Evolutionary conservation across 176 grass and related monocot species (phyloP), one percentile per base, ranked within the genome.

Genomic region (Juncus effusus): DNA sequence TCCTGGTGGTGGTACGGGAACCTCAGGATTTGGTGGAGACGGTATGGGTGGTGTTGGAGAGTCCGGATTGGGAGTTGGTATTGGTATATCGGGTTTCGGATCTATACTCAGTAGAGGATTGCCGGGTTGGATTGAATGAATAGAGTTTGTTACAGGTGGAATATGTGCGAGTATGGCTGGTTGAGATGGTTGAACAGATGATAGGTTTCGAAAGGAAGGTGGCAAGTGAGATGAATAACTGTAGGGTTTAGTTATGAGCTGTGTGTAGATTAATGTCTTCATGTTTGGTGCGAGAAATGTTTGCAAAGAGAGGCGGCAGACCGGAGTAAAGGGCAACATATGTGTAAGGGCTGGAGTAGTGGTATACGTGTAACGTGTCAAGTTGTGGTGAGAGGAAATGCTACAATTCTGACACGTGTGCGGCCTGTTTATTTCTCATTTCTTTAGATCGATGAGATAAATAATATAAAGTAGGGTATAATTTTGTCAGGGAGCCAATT

Each of bases 31-130:
- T 1, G 65, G 60, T 3, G 81, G 84, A 37, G 86, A 82, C 10
- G 86, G 90, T 50, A 95, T 67, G 11, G 83, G 69, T 4, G 80
- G 71, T 5, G 70, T 42, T 5, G 90, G 91, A 13, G 55, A 57
- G 70, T 95, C 83, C 3, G 86, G 91, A 0, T 68, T 56, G 0
- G 83, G 83, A 7, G 0, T 58, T 10, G 85, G 84, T 6, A 41
- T 13, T 4, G 81, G 87, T 49, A 40, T 51, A 0, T 58, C 57
- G 0, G 80, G 85, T 56, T 54, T 66, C 12, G 52, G 16, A 6
- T 79, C 51, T 72, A 87, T 81, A 60, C 86, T 78, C 12, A 86
- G 86, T 9, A 77, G 83, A 53, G 36, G 38, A 59, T 90, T 81
- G 67, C 5, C 10, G 3, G 69, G 62, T 16, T 3, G 64, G 52